These are phyloP conservation scores for Akanthomyces lecanii DNA, from an alignment of 2,329 filamentous ascomycete species.

Conservation along the genomic window DNA sequence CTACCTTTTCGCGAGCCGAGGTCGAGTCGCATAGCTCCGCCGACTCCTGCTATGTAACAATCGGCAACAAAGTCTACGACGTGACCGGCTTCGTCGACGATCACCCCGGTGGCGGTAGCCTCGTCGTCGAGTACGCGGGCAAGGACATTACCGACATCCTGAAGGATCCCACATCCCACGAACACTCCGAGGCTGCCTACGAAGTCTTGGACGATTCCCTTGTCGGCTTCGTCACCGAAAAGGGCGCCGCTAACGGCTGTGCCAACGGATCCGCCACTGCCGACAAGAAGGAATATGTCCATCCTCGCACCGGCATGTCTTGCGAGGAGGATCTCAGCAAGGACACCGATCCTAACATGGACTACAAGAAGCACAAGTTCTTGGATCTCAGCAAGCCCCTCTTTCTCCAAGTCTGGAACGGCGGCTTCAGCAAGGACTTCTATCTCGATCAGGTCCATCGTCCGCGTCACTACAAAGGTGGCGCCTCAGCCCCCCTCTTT, in stretches of 20 bases:
- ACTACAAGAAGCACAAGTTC: conserved; percentile 92
- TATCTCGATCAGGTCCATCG: conserved; percentile 96
- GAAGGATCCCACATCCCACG: conserved; percentile 76
- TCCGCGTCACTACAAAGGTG: conserved; percentile 91
- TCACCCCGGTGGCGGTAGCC: conserved; percentile 84
- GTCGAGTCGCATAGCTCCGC: conserved; percentile 74
- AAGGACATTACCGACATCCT: conserved; percentile 81
- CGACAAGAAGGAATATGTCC: conserved; percentile 34
- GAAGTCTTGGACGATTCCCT: conserved; percentile 86
- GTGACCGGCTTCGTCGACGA: conserved; percentile 85
- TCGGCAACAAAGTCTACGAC: conserved; percentile 90
- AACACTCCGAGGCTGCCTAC: conserved; percentile 89
- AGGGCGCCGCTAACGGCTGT: conserved; percentile 39
- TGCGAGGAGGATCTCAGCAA: conserved; percentile 79
- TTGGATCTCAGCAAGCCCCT: conserved; percentile 83
- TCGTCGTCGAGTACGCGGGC: conserved; percentile 86
- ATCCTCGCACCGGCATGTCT: conserved; percentile 79
- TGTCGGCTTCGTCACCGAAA: conserved; percentile 71
- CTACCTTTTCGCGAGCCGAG: conserved; percentile 76
- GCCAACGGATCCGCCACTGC: conserved; percentile 21
- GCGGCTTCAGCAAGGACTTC: conserved; percentile 90
- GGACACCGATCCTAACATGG: conserved; percentile 70
- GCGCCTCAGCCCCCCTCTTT: conserved; percentile 87
- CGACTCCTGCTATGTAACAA: conserved; percentile 88
- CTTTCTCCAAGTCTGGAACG: conserved; percentile 80